A percentile compares a stretch with the other conserved stretches of the same genome.
Evolutionary conservation across 1,284 basidiomycete species (phyloP).

Genomic region (Ustilago trichophora): DNA sequence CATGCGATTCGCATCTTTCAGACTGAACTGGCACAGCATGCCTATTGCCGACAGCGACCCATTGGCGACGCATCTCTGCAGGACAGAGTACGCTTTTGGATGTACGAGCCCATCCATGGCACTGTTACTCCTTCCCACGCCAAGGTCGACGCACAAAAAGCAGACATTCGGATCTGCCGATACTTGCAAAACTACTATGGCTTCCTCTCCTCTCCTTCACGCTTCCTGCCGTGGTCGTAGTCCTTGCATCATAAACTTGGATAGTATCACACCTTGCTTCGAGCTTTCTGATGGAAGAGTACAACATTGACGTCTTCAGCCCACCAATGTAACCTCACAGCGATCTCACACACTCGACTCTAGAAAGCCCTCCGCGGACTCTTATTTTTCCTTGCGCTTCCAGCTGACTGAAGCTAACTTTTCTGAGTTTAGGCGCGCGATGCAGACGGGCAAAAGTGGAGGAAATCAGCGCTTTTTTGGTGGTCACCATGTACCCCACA

Average conservation of each 20-base stretch:
- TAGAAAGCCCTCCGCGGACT: conserved; percentile 3
- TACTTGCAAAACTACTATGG: conserved; percentile 39
- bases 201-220: conserved; percentile 12
- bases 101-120: conserved; percentile 28
- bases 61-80: conserved; percentile 6
- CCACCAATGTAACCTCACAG: too few species aligned
- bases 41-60: conserved; percentile 18
- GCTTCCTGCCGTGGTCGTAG: conserved; percentile 24
- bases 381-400: too few species aligned
- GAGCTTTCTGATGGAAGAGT: too few species aligned
- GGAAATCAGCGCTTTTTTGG: not conserved
- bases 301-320: too few species aligned
- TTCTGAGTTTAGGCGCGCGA: conserved; percentile 19
- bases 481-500: conserved; percentile 6
- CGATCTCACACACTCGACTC: too few species aligned
- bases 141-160: not conserved
- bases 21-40: conserved; percentile 20
- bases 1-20: conserved; percentile 13
- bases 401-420: too few species aligned
- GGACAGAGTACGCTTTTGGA: conserved; percentile 34
- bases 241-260: not conserved
- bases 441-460: conserved; percentile 18
- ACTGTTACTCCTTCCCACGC: conserved; percentile 10
- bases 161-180: conserved; percentile 6
- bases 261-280: too few species aligned